Percentiles rank a stretch among this genome's conserved stretches.
Evolutionary conservation across 176 grass and related monocot species (phyloP).

Genomic region (Carex myosuroides): DNA sequence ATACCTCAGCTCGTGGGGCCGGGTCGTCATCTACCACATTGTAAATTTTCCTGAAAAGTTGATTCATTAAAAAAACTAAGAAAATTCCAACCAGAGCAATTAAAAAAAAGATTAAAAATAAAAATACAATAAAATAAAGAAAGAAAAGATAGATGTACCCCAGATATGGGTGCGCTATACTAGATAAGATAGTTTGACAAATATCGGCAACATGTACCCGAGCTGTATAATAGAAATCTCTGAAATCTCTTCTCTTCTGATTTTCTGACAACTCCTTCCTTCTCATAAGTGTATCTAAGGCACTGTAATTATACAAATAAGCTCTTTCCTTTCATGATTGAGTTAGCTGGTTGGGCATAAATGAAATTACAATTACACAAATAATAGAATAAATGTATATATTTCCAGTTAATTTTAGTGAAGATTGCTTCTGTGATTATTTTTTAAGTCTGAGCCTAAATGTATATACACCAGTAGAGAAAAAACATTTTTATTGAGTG

Average conservation of each 20-base stretch:
- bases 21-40: conserved; percentile 90
- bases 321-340: not conserved
- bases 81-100: not conserved
- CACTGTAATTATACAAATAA: conserved; percentile 45
- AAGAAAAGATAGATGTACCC: conserved; percentile 29
- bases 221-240: conserved; percentile 44
- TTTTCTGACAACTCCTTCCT: conserved; percentile 44
- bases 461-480: not conserved
- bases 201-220: conserved; percentile 80
- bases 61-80: no score
- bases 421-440: not conserved
- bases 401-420: not conserved
- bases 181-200: conserved; percentile 62
- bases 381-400: no score
- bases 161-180: conserved; percentile 38
- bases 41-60: conserved; percentile 46
- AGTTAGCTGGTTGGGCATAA: not conserved
- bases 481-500: no score
- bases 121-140: not conserved
- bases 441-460: not conserved
- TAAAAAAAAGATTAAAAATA: not conserved
- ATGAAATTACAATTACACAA: not conserved
- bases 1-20: conserved; percentile 65
- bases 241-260: conserved; percentile 62
- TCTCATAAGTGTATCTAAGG: conserved; percentile 71